Evolutionary conservation across 140 eudicot species (phyloP).

Genomic region (Senecio squalidus): DNA sequence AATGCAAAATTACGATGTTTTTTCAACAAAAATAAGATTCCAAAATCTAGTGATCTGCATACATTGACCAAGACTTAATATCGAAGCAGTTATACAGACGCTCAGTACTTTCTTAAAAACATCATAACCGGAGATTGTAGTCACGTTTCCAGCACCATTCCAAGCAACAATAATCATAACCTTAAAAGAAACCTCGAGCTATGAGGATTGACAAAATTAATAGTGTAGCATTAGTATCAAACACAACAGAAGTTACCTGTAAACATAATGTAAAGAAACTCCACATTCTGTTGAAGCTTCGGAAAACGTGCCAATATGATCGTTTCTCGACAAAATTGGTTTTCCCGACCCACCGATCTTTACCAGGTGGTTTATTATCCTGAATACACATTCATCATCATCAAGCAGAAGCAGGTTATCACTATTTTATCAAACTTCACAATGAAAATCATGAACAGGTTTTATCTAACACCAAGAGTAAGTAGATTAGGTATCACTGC

Average conservation of each 20-base stretch:
- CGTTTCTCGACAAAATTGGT: constrained; percentile 95
- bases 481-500: constrained; percentile 2
- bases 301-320: constrained; percentile 90
- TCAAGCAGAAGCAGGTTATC: no score
- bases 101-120: constrained; percentile 84
- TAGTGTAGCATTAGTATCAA: no score
- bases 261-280: constrained; percentile 82
- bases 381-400: constrained; percentile 12
- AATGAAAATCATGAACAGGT: no score
- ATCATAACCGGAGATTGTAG: constrained; percentile 43
- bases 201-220: no score
- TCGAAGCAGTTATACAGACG: constrained; percentile 90
- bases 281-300: no score
- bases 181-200: constrained; percentile 29
- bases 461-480: no score
- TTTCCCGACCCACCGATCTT: constrained; percentile 76
- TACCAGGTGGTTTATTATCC: constrained; percentile 56
- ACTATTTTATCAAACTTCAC: no score
- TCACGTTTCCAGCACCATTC: constrained; percentile 71
- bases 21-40: no score
- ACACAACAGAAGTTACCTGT: constrained; percentile 85
- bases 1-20: not conserved
- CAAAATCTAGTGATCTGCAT: not conserved
- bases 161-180: constrained; percentile 97
- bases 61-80: constrained; percentile 91